Percentiles rank a stretch among this genome's conserved stretches.
phyloP scores from a whole-genome alignment of 805 yeast genomes.

The Candida incommunis region DNA sequence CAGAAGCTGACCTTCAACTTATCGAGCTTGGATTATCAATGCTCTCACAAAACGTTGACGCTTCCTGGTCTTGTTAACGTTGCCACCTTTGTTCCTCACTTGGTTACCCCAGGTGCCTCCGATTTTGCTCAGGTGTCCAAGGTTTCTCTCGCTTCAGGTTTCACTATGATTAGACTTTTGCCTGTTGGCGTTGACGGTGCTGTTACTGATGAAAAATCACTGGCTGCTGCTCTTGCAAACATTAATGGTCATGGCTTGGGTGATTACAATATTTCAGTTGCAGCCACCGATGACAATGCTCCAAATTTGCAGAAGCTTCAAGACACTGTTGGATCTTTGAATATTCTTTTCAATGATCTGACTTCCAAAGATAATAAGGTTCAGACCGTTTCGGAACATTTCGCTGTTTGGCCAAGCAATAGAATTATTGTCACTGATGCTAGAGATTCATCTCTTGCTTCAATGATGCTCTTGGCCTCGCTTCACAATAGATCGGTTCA shows the following conservation, averaged over 20 bases:
- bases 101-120: slow-evolving; percentile 32
- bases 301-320: slow-evolving; percentile 47
- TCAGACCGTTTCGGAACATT: slow-evolving; percentile 64
- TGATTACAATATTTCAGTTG: slow-evolving; percentile 70
- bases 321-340: slow-evolving; percentile 59
- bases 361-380: slow-evolving; percentile 47
- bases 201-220: slow-evolving; percentile 49
- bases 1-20: slow-evolving; percentile 46
- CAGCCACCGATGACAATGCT: slow-evolving; percentile 64
- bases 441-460: slow-evolving; percentile 81
- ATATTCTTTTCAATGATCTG: slow-evolving; percentile 66
- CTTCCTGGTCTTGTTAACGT: slow-evolving; percentile 82
- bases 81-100: slow-evolving; percentile 62
- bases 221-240: slow-evolving; percentile 46
- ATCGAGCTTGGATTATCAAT: slow-evolving; percentile 70
- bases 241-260: slow-evolving; percentile 47
- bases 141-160: slow-evolving; percentile 69
- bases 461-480: slow-evolving; percentile 77
- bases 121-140: slow-evolving; percentile 59
- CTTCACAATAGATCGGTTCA: slow-evolving; percentile 76
- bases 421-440: slow-evolving; percentile 91
- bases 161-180: slow-evolving; percentile 69
- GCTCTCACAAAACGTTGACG: slow-evolving; percentile 69
- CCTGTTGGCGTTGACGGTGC: slow-evolving; percentile 57
- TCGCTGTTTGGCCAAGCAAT: slow-evolving; percentile 67